Evolutionary conservation across 176 grass and related monocot genomes (phyloP), one percentile per base, ranked within the genome.

Genomic region (Zoysia pacifica): DNA sequence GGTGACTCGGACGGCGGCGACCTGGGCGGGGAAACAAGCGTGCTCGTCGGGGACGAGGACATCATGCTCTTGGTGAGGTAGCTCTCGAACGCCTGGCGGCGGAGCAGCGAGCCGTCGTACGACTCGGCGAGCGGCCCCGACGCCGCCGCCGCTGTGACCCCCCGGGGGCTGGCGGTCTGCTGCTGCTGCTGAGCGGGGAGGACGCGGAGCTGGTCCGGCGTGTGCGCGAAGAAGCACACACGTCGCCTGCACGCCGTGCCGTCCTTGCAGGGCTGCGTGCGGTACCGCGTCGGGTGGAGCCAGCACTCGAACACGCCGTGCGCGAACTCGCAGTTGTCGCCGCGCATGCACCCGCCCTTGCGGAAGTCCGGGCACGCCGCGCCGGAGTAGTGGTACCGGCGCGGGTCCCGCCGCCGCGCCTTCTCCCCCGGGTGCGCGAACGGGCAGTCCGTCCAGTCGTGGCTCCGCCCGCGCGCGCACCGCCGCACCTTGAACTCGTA

Each of bases 161-260:
- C 89, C 70, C 82, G 70, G 0, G 91, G 83, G 79, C 88, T 88
- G 10, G 46, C 35, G 15, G 9, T 37, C 36, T 69, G 78, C 35
- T 72, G 74, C 60, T 59, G 19, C 19, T 28, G 58, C 19, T 61
- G 58, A 1, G 47, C 64, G 49, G 91, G 85, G 5, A 84, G 62
- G 12, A 78, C 55, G 56, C 94, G 91, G 36, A 93, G 80, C 89
- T 97, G 94, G 13, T 89, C 86, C 0, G 87, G 79, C 40, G 85
- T 97, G 77, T 97, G 94, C 3, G 94, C 94, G 79, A 97, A 97
- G 89, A 97, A 97, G 86, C 94, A 97, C 61, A 97, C 91, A 43
- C 89, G 87, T 44, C 94, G 94, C 42, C 85, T 85, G 82, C 94
- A 97, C 0, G 82, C 79, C 1, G 80, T 85, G 63, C 94, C 94